phyloP scores from a whole-genome alignment of 169 alveolate genomes.

The Eimeria zaria region DNA sequence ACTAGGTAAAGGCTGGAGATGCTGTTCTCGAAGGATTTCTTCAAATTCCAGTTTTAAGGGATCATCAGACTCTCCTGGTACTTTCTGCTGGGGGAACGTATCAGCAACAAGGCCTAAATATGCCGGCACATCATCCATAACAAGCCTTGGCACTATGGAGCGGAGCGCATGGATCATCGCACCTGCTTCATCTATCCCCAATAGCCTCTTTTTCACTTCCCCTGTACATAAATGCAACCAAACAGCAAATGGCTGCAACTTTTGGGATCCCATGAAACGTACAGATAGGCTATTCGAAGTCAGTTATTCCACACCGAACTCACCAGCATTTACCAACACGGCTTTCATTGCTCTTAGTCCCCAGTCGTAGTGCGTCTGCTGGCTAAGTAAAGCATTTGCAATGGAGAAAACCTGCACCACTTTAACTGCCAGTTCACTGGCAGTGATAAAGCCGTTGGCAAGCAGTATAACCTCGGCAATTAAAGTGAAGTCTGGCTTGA shows the following conservation, averaged over 20 bases:
- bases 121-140: constrained; percentile 93
- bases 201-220: constrained; percentile 87
- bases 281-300: background rate
- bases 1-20: constrained; percentile 91
- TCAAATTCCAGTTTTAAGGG: constrained; percentile 37
- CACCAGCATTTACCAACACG: constrained; percentile 98
- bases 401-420: constrained; percentile 96
- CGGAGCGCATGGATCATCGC: constrained; percentile 97
- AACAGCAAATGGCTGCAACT: background rate
- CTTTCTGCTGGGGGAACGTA: constrained; percentile 95
- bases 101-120: constrained; percentile 97
- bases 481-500: constrained; percentile 97
- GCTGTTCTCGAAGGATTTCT: constrained; percentile 26
- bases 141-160: constrained; percentile 96
- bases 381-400: constrained; percentile 93
- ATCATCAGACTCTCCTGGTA: constrained; percentile 87
- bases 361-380: constrained; percentile 98
- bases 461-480: constrained; percentile 97
- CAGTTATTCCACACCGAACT: constrained; percentile 88
- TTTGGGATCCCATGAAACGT: background rate
- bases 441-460: constrained; percentile 97
- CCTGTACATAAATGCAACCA: constrained; percentile 23
- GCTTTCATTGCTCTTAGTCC: constrained; percentile 98
- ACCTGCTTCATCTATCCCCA: constrained; percentile 93
- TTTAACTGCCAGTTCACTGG: constrained; percentile 96